Base-by-base conservation (phyloP, 495 filamentous ascomycete species). In the Lophiotrema nucula region DNA sequence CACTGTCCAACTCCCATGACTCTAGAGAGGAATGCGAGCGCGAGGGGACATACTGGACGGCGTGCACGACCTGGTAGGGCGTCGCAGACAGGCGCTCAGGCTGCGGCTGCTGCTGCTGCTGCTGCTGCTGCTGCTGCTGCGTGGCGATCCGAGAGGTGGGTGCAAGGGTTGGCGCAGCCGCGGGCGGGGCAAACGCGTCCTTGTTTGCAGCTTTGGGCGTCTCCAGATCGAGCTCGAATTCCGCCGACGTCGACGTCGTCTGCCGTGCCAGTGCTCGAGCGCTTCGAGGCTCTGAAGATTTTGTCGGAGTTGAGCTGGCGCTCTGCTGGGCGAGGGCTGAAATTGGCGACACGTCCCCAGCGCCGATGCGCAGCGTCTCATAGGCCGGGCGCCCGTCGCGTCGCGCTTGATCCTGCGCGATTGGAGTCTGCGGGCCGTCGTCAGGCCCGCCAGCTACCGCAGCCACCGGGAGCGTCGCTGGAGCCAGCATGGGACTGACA, bases 1-100 rank as follows among this genome's bases (percentile, higher is more conserved):
- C 41, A 31, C 53, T 63, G 22, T 63, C 60, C 31, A 57, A 53
- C 39, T 63, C 60, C 60, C 60, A 63, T 39, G 60, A 57, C 23
- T 58, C 60, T 5, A 53, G n/a, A 6, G 60, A 63, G 1, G 60
- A 63, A 24, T 55, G 60, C 31, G 58, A 62, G n/a, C n/a, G n/a
- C 16, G 52, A 62, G 16, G 53, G 60, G 3, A 44, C 53, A 42
- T 57, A 63, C 27, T 58, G 60, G 5, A 63, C 53, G 1, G 60
- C 60, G 47, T 58, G 60, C 12, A 63, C 35, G 53, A 63, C 53
- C 5, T 63, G 53, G 24, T 57, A 63, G 42, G 53, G 46, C 31
- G 60, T 50, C 26, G 46, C 47, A n/a, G 41, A 39, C 1, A 51
- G 35, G n/a, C 39, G 43, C 5, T 45, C 50, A 12, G 41, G 50